These are phyloP conservation scores for Physcomitrium patens DNA, from an alignment of 225 moss, liverwort and hornwort genomes.

Conservation along the genomic window DNA sequence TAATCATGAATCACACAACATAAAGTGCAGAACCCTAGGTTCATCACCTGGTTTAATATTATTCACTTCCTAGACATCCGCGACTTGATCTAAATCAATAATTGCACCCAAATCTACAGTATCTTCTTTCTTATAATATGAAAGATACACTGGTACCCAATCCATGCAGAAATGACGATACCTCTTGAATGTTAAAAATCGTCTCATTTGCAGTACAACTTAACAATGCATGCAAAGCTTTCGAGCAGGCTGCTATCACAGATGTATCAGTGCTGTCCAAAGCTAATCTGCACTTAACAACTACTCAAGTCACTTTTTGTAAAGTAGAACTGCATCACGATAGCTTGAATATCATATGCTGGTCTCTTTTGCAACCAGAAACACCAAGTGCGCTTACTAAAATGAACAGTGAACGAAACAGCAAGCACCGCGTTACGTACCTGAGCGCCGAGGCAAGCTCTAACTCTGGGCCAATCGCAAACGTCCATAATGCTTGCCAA, in stretches of 20 bases:
- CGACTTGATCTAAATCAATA: background rate
- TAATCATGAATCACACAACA: background rate
- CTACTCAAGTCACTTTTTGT: background rate
- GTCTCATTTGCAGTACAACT: slow-evolving; percentile 54
- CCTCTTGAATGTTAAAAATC: slow-evolving; percentile 54
- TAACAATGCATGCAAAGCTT: slow-evolving; percentile 45
- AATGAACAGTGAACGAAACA: background rate
- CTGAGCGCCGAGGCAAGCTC: slow-evolving; percentile 44
- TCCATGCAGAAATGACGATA: slow-evolving; percentile 18
- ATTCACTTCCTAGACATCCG: background rate
- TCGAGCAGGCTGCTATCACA: slow-evolving; percentile 41
- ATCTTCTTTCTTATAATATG: too few relatives aligned
- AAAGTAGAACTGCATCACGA: background rate
- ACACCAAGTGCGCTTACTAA: slow-evolving; percentile 19
- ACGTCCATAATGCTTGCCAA: slow-evolving; percentile 61
- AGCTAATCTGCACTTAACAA: slow-evolving; percentile 36
- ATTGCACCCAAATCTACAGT: background rate
- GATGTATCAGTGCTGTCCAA: slow-evolving; percentile 36
- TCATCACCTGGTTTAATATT: background rate
- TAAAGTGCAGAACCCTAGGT: too few relatives aligned
- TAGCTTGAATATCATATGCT: background rate
- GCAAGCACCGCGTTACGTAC: slow-evolving; percentile 20
- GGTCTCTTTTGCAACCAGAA: background rate
- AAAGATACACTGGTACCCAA: background rate
- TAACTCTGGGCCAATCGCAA: slow-evolving; percentile 44